These are phyloP conservation scores for Penicillium glabrum DNA, from an alignment of 2,329 filamentous ascomycete species.

Conservation along the genomic window DNA sequence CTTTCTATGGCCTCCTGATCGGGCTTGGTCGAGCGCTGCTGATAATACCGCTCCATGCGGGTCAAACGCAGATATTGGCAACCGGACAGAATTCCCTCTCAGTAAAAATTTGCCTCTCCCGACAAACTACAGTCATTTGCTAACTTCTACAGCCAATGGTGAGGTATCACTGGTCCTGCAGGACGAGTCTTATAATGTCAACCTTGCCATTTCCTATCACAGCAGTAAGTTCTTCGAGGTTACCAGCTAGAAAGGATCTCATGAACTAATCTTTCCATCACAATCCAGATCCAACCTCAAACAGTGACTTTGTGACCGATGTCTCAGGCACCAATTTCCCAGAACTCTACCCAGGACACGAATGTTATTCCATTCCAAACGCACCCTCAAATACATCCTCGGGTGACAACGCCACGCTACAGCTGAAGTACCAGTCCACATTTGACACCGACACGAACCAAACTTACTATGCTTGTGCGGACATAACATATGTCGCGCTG, in stretches of 20 bases:
- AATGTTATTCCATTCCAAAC: conserved; percentile 46
- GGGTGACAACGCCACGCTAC: conserved; percentile 48
- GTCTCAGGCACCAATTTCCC: conserved; percentile 29
- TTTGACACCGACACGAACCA: conserved; percentile 43
- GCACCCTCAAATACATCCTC: conserved; percentile 32
- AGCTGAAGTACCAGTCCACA: conserved; percentile 46
- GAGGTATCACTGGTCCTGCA: conserved; percentile 57
- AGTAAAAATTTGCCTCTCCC: conserved; percentile 35
- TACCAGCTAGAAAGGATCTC: background rate
- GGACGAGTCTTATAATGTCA: conserved; percentile 57
- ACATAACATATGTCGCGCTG: conserved; percentile 46
- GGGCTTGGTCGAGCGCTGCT: conserved; percentile 54
- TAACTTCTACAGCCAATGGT: conserved; percentile 48
- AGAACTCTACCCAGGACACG: conserved; percentile 44
- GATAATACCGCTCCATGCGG: conserved; percentile 62
- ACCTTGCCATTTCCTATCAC: conserved; percentile 55
- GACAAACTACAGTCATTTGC: background rate
- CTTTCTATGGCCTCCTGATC: conserved; percentile 62
- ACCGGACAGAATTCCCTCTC: conserved; percentile 59
- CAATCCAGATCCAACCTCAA: conserved; percentile 38
- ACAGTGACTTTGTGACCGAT: conserved; percentile 41
- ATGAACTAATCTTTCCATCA: background rate
- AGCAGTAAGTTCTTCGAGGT: conserved; percentile 42
- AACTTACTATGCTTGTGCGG: conserved; percentile 50
- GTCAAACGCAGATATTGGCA: conserved; percentile 47